Base-by-base conservation (phyloP, 2,329 filamentous ascomycete species). In the Claviceps arundinis region DNA sequence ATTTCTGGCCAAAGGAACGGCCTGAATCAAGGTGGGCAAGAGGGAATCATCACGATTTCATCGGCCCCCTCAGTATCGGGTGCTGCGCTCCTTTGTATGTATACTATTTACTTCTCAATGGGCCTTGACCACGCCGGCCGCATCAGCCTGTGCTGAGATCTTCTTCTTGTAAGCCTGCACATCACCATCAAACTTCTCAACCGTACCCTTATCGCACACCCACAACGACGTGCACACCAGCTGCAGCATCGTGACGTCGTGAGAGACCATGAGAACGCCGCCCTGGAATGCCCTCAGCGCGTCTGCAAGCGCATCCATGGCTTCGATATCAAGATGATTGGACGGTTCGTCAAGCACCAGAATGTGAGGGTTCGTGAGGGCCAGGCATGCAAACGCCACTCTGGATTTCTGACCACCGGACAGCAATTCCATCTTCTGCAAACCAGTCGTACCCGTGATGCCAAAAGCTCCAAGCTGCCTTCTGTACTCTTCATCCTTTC, bases 221-320 rank as follows among this genome's bases (percentile, higher is more conserved):
- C 93, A 98, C 63, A 98, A 72, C 65, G 84, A 93, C 49, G 77
- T 93, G 70, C 93, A 98, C 40, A 98, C 93, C 50, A 87, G 95
- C 74, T 95, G 89, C 68, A 98, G 69, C 89, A 98, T 96, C 1
- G 93, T 97, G 51, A 98, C 93, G 66, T 98, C 93, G 85, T 98
- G 93, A 64, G 87, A 95, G 53, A 98, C 93, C 89, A 98, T 97
- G 62, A 98, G 74, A 52, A 98, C 90, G 67, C 93, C 93, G 56
- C 93, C 93, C 71, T 95, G 80, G 72, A 97, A 98, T 57, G 84
- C 80, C 60, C 82, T 78, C 60, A 98, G 74, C 16, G 93, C 93
- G 34, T 85, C 82, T 4, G 88, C 84, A 50, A 98, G 75, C 11
- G 93, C 91, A 68, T 98, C 93, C 93, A 98, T 96, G 57, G 93